Percentiles rank a stretch among this genome's conserved stretches.
Evolutionary conservation across 305 asterid species (phyloP).

Genomic region (Rubia tinctorum): DNA sequence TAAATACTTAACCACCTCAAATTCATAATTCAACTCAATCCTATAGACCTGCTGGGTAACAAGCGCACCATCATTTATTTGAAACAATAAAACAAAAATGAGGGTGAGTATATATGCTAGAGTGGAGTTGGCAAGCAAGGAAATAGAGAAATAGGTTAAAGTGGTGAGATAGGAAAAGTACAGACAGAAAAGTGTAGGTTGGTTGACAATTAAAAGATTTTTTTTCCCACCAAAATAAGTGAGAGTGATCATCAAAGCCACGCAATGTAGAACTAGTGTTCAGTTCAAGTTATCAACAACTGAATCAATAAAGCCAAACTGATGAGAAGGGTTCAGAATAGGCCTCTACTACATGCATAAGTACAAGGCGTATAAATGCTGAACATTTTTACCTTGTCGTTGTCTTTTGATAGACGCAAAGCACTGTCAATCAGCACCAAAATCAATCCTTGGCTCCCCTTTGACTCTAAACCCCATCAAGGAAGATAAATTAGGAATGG

Average conservation of each 20-base stretch:
- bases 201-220: neutral
- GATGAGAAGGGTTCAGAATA: neutral
- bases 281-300: neutral
- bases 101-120: neutral
- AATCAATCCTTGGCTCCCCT: slow-evolving; percentile 44
- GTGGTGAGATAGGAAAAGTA: neutral
- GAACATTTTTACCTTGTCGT: slow-evolving; percentile 71
- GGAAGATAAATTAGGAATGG: slow-evolving; percentile 28
- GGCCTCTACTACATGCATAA: neutral
- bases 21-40: neutral
- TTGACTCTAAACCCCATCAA: slow-evolving; percentile 39
- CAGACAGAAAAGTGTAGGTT: neutral
- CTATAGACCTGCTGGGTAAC: neutral
- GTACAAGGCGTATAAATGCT: neutral
- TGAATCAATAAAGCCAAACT: slow-evolving; percentile 5
- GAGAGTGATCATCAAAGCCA: neutral
- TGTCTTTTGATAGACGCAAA: slow-evolving; percentile 71
- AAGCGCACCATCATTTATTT: neutral
- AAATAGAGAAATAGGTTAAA: neutral
- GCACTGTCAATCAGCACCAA: slow-evolving; percentile 60
- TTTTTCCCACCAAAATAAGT: neutral
- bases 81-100: neutral
- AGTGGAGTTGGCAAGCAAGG: neutral
- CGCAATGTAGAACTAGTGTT: neutral
- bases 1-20: neutral